phyloP scores from a whole-genome alignment of 805 yeast species.

The Metschnikowia lunata region DNA sequence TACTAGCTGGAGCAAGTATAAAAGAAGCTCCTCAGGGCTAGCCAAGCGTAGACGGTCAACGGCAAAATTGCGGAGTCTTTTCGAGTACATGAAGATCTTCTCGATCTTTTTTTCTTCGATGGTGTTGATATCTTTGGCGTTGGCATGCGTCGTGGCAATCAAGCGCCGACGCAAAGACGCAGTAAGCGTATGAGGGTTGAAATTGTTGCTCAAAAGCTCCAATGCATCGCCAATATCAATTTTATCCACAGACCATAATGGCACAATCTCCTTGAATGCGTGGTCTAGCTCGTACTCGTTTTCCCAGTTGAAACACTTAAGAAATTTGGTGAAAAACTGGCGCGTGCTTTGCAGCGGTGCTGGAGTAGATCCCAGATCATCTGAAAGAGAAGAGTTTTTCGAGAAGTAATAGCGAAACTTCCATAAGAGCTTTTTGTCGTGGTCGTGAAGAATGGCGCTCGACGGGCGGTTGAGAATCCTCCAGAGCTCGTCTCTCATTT shows the following conservation, averaged over 20 bases:
- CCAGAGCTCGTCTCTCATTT: constrained; percentile 67
- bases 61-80: constrained; percentile 78
- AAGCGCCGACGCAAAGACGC: constrained; percentile 13
- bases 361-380: constrained; percentile 18
- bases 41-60: constrained; percentile 78
- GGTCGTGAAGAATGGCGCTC: constrained; percentile 72
- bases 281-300: constrained; percentile 78
- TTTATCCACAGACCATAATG: constrained; percentile 60
- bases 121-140: constrained; percentile 13
- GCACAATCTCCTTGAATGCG: constrained; percentile 63
- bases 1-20: constrained; percentile 83
- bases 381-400: constrained; percentile 40
- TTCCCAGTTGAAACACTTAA: constrained; percentile 85
- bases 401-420: constrained; percentile 73
- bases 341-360: constrained; percentile 47
- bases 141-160: constrained; percentile 13
- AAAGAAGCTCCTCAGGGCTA: constrained; percentile 70
- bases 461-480: constrained; percentile 74
- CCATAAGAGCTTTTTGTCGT: constrained; percentile 87
- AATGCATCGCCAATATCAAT: constrained; percentile 81
- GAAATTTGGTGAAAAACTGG: constrained; percentile 63
- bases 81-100: constrained; percentile 37
- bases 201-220: constrained; percentile 77
- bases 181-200: constrained; percentile 44
- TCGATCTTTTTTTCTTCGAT: constrained; percentile 28